Conservation (phyloP, 1,284 basidiomycete genomes). For the Somion occarium region DNA sequence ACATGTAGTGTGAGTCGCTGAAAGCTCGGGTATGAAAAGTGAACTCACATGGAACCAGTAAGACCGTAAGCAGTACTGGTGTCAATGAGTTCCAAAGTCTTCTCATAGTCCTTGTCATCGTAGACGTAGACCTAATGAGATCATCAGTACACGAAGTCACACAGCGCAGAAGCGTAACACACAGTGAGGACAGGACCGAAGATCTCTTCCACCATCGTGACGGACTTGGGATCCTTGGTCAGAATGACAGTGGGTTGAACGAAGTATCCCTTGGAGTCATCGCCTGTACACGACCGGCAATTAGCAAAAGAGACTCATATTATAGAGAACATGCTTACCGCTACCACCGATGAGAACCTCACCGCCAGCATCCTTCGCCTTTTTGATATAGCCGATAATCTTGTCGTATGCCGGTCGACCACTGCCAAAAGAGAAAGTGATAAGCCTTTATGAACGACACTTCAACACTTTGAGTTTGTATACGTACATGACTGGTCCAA, state of each 20-base stretch:
- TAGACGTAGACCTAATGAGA: constrained; percentile 83
- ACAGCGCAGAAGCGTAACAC: no score
- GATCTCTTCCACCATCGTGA: constrained; percentile 95
- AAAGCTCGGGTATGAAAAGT: constrained; percentile 2
- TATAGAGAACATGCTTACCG: constrained; percentile 37
- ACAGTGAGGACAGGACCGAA: constrained; percentile 97
- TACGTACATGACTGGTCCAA: constrained; percentile 92
- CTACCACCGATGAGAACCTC: constrained; percentile 86
- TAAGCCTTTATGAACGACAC: not conserved
- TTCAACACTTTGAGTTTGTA: not conserved
- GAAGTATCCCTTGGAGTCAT: constrained; percentile 92
- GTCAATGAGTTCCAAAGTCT: constrained; percentile 87
- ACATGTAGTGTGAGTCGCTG: not conserved
- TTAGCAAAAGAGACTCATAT: not conserved
- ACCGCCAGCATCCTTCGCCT: constrained; percentile 86
- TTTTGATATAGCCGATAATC: constrained; percentile 80
- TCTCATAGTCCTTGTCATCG: constrained; percentile 78
- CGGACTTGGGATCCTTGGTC: constrained; percentile 86
- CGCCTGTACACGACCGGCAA: constrained; percentile 46
- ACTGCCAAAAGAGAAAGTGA: constrained; percentile 33
- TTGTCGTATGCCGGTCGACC: constrained; percentile 86
- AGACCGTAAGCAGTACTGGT: constrained; percentile 86
- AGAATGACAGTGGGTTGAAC: constrained; percentile 94
- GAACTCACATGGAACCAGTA: constrained; percentile 80
- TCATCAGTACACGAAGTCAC: not conserved